Evolutionary conservation across 495 filamentous ascomycete species (phyloP).

Genomic region (Penicillium subrubescens): DNA sequence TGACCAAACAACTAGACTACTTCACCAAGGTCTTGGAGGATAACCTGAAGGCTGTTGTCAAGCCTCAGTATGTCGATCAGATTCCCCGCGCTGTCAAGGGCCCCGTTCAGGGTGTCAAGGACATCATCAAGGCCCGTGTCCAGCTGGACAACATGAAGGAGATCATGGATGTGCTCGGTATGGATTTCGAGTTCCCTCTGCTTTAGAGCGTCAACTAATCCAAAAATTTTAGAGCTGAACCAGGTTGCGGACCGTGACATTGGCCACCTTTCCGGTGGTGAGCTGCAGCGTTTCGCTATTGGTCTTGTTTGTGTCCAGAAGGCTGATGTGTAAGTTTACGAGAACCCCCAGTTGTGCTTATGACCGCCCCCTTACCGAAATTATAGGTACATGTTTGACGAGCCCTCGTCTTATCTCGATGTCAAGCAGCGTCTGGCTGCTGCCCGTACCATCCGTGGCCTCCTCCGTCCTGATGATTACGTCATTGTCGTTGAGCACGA

Average conservation of each 20-base stretch:
- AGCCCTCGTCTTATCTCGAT: slow-evolving; percentile 97
- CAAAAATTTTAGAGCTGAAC: slow-evolving; percentile 62
- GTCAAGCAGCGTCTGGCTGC: slow-evolving; percentile 96
- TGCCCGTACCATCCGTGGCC: slow-evolving; percentile 85
- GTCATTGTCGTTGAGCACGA: slow-evolving; percentile 99
- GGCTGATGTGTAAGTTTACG: slow-evolving; percentile 77
- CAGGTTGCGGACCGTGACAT: slow-evolving; percentile 90
- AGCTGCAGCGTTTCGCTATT: slow-evolving; percentile 96
- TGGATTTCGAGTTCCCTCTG: slow-evolving; percentile 3
- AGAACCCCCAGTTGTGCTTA: not conserved
- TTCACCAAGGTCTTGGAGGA: slow-evolving; percentile 98
- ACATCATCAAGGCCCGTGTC: slow-evolving; percentile 70
- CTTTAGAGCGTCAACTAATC: not conserved
- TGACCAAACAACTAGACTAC: slow-evolving; percentile 69
- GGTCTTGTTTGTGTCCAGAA: slow-evolving; percentile 93
- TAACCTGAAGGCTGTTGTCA: slow-evolving; percentile 93
- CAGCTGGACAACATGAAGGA: slow-evolving; percentile 81
- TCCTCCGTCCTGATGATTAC: slow-evolving; percentile 86
- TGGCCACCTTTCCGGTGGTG: slow-evolving; percentile 87
- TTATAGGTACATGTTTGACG: slow-evolving; percentile 94
- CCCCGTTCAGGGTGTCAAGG: slow-evolving; percentile 71
- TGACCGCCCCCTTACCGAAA: slow-evolving; percentile 4
- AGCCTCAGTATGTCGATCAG: slow-evolving; percentile 99
- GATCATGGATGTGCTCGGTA: slow-evolving; percentile 72
- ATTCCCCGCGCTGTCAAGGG: slow-evolving; percentile 89